Conservation (phyloP, 2,329 filamentous ascomycete species). For the Fusarium protoensiforme region DNA sequence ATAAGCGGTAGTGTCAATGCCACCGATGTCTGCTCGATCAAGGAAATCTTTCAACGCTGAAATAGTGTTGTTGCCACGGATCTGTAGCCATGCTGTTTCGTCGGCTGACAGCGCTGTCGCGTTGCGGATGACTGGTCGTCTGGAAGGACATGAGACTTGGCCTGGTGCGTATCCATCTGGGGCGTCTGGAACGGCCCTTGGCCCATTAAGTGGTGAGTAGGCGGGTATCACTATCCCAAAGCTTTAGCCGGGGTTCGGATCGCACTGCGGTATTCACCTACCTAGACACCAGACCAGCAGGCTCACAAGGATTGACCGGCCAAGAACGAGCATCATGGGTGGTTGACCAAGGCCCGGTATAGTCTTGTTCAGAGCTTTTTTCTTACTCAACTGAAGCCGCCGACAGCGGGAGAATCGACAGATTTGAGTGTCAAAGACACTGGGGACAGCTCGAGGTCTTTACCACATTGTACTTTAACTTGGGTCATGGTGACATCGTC, state of each 20-base stretch:
- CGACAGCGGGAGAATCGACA: background rate
- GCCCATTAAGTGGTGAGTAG: background rate
- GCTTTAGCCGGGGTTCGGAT: background rate
- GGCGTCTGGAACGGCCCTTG: constrained; percentile 10
- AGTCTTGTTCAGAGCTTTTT: background rate
- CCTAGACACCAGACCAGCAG: background rate
- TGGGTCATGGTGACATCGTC: background rate
- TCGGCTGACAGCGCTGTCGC: constrained; percentile 13
- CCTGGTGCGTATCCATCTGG: constrained; percentile 20
- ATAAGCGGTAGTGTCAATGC: constrained; percentile 76
- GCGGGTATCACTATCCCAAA: background rate
- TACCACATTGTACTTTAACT: background rate
- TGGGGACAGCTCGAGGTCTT: background rate
- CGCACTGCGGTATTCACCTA: background rate
- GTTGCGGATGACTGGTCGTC: background rate
- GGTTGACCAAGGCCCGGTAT: background rate
- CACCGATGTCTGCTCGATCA: constrained; percentile 72
- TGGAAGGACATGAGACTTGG: constrained; percentile 15
- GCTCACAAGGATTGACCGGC: background rate
- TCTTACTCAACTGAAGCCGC: background rate
- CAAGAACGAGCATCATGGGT: background rate
- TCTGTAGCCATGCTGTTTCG: constrained; percentile 68
- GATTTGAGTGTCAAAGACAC: background rate
- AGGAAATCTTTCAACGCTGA: constrained; percentile 77
- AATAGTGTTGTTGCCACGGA: constrained; percentile 75